Evolutionary conservation across 2,329 filamentous ascomycete species (phyloP), one percentile per base, ranked within the genome.

Genomic region (Amauroascus verrucosus): DNA sequence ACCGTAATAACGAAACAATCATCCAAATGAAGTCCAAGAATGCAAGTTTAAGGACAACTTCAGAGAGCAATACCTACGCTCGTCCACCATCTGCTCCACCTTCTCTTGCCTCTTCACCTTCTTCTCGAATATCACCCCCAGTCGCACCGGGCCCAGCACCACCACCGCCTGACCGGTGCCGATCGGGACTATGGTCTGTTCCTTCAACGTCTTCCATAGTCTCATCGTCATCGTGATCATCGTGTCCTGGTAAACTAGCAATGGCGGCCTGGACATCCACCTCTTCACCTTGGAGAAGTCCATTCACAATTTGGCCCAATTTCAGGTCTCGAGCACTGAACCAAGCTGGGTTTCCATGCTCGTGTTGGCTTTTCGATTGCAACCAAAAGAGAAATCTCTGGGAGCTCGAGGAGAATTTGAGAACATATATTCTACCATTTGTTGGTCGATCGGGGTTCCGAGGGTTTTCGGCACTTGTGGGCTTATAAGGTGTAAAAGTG

Each of bases 341-440:
- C 78, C 81, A 89, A 70, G 81, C 83, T 6, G 83, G 74, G 61
- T 91, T 82, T 76, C 84, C 67, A 73, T 78, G 59, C 75, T 79
- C 65, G 71, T 82, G 81, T 72, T 96, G 89, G 30, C 85, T 80
- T 71, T 90, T 90, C 28, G 88, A 93, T 72, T 98, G 93, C 65
- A 98, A 76, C 90, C 91, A 98, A 76, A 97, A 98, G 56, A 96
- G 78, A 71, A 97, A 79, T 64, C 90, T 83, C 70, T 94, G 84
- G 55, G 89, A 93, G 58, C 88, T 95, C 11, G 90, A 96, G 28
- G 80, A 81, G 74, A 98, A 98, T 71, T 95, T 96, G 65, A 98
- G 82, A 54, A 86, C 84, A 68, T 90, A 96, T 68, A 98, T 84
- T 63, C 93, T 88, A 60, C 90, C 94, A 66, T 94, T 89, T 14